Evolutionary conservation across 805 yeast genomes (phyloP).

Genomic region (Blastobotrys attinorum): DNA sequence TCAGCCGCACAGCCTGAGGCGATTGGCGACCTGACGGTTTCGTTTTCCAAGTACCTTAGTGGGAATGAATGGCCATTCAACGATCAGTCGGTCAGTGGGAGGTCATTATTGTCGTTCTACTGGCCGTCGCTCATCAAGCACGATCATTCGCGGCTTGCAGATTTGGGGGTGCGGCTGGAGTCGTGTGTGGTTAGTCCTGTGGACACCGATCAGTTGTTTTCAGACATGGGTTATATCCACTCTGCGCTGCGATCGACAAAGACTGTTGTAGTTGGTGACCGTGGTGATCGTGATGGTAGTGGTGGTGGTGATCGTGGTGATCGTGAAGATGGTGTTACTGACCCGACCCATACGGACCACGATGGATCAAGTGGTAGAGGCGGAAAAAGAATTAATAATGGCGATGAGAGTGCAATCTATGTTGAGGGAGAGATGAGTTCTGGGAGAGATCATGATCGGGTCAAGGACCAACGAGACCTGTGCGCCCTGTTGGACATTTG

Average conservation of each 20-base stretch:
- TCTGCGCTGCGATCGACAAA: constrained; percentile 2
- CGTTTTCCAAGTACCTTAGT: constrained; percentile 1
- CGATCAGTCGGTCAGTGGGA: not conserved
- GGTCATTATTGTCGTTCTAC: not conserved
- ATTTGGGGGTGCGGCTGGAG: constrained; percentile 3
- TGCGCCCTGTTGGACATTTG: not conserved
- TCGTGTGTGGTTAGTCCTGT: not conserved
- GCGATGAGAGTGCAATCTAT: too few species aligned
- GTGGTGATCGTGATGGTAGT: too few species aligned
- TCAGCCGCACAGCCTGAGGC: not conserved
- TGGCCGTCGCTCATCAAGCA: constrained; percentile 1
- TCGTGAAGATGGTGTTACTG: not conserved
- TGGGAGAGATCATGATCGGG: not conserved
- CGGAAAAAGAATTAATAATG: too few species aligned
- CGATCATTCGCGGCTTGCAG: constrained; percentile 1
- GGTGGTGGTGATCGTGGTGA: too few species aligned
- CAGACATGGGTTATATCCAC: constrained; percentile 2
- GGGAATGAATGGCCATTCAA: constrained; percentile 2
- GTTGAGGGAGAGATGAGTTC: not conserved
- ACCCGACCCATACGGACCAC: too few species aligned
- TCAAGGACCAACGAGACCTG: not conserved
- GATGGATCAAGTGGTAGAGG: too few species aligned
- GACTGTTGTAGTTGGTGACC: not conserved
- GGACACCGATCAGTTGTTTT: constrained; percentile 1
- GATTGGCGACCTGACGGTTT: not conserved